Base-by-base conservation (phyloP, 371 early-diverging fungal genomes). In the Homolaphlyctis polyrhiza region DNA sequence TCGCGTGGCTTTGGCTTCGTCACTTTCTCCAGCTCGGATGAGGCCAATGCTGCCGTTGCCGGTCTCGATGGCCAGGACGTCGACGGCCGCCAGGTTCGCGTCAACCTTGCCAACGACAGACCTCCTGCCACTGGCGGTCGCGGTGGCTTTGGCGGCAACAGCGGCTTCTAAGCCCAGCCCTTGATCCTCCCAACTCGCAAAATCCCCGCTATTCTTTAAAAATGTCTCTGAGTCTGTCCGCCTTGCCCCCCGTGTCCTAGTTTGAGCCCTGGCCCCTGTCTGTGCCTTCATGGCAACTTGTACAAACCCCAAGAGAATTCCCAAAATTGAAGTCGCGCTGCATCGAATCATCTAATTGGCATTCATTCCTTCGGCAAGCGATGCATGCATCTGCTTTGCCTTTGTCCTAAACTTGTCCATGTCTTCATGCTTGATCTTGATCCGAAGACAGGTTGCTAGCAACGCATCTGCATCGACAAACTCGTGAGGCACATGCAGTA, bases 1-100 rank as follows among this genome's bases (percentile, higher is more conserved):
- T 86, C 86, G 65, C 86, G 89, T 65, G 90, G 91, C 8, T 90
- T 89, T 71, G 91, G 91, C 8, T 91, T 91, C 64, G 87, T 91
- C 45, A 86, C 83, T 62, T 88, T 78, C 47, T 63, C 64, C 49
- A 72, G 61, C 58, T 58, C 71, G 23, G 74, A 67, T n/a, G 78
- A 74, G 27, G 88, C 89, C 67, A 68, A 79, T 47, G 52, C 48
- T 11, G 91, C 90, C 62, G 77, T 87, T 58, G 43, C 71, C 32
- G 69, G 35, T 39, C 57, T 84, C 71, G 78, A 87, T 77, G 80
- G 78, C 34, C 63, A 62, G 60, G 79, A 82, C 25, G 67, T 88
- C 58, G 84, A 88, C 57, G 87, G 87, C 57, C 82, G 89, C 36
- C 66, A 64, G 52, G 75, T 88, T 73, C 82, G 84, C 66, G 87